phyloP scores from a whole-genome alignment of 306 rosid species.

The Clitoria ternatea region DNA sequence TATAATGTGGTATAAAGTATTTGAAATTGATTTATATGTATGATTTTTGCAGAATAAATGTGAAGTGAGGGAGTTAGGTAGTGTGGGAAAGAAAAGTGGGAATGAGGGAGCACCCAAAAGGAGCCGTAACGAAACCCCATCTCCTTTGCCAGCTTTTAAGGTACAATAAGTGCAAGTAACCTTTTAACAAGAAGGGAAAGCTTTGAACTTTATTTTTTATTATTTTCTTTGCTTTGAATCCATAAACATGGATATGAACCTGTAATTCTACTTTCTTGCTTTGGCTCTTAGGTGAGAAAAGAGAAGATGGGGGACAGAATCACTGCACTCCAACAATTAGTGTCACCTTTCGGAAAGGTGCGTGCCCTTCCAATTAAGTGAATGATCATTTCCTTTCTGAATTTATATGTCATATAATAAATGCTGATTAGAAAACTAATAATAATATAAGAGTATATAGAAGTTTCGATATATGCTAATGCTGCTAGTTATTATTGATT shows the following conservation, averaged over 20 bases:
- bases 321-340: conserved; percentile 99
- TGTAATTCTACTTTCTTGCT: conserved; percentile 23
- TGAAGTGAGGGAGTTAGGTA: conserved; percentile 62
- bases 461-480: not conserved
- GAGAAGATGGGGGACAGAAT: conserved; percentile 99
- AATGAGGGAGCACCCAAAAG: conserved; percentile 73
- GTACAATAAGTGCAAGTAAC: conserved; percentile 50
- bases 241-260: conserved; percentile 34
- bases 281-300: conserved; percentile 87
- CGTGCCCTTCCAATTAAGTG: conserved; percentile 29
- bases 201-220: conserved; percentile 25
- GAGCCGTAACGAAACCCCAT: conserved; percentile 76
- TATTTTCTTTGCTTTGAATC: conserved; percentile 1
- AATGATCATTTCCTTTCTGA: conserved; percentile 38
- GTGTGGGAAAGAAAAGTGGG: conserved; percentile 72
- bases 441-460: not conserved
- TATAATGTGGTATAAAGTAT: not conserved
- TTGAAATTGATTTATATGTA: not conserved
- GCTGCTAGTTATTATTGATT: conserved; percentile 7
- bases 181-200: conserved; percentile 26
- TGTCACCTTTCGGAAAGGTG: conserved; percentile 99
- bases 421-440: not conserved
- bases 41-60: conserved; percentile 67
- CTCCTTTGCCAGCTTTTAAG: conserved; percentile 99
- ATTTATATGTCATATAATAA: conserved; percentile 18